Conservation (phyloP, 2,329 filamentous ascomycete species). For the Plenodomus tracheiphilus region DNA sequence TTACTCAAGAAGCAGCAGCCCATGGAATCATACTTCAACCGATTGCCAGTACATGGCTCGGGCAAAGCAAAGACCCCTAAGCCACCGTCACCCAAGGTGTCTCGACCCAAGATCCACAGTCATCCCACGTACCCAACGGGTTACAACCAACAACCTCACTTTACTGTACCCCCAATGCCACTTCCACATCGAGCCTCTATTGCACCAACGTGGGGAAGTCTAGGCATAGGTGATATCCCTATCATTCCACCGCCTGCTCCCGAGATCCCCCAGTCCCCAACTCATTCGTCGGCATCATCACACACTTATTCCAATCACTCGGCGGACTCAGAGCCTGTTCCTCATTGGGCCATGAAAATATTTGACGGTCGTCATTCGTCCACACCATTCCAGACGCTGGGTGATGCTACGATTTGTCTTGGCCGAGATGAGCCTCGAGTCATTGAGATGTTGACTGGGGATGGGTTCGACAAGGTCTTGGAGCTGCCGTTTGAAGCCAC, state of each 20-base stretch:
- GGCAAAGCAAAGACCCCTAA: constrained; percentile 32
- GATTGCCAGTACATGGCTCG: constrained; percentile 29
- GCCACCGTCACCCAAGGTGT: constrained; percentile 26
- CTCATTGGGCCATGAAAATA: constrained; percentile 51
- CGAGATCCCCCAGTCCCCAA: constrained; percentile 47
- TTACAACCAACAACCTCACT: constrained; percentile 15
- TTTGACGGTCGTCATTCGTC: constrained; percentile 48
- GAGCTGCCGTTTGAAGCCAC: constrained; percentile 53
- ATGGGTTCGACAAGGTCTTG: constrained; percentile 48
- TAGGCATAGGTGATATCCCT: constrained; percentile 33
- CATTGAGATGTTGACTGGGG: constrained; percentile 39
- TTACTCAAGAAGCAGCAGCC: constrained; percentile 43
- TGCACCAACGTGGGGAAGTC: constrained; percentile 21
- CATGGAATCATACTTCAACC: constrained; percentile 38
- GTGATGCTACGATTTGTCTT: constrained; percentile 38
- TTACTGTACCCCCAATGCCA: constrained; percentile 8
- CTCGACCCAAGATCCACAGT: constrained; percentile 34
- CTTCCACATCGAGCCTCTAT: constrained; percentile 20
- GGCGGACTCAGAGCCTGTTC: constrained; percentile 35
- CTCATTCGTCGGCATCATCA: constrained; percentile 49
- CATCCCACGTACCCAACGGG: constrained; percentile 31
- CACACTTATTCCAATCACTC: constrained; percentile 45
- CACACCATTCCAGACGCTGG: constrained; percentile 42
- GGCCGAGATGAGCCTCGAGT: constrained; percentile 42
- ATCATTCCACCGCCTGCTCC: constrained; percentile 42